phyloP scores from a whole-genome alignment of 768 basidiomycete species.

The Rhizopogon vinicolor region DNA sequence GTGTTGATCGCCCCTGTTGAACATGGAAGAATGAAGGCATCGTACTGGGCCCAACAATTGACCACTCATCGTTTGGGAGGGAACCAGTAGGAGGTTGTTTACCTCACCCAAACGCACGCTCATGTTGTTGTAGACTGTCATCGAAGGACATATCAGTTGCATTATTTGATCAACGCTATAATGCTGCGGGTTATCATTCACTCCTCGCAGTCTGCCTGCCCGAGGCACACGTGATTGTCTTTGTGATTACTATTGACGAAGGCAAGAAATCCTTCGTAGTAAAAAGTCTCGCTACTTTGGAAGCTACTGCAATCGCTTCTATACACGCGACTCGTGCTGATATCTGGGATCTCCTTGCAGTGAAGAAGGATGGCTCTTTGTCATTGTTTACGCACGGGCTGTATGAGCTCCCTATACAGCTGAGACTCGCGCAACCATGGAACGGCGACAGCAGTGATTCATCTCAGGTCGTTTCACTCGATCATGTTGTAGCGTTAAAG shows the following conservation, averaged over 20 bases:
- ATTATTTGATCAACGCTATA: slow-evolving; percentile 62
- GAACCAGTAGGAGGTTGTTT: slow-evolving; percentile 42
- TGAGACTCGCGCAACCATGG: slow-evolving; percentile 16
- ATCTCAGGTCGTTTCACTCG: slow-evolving; percentile 10
- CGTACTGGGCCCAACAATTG: slow-evolving; percentile 70
- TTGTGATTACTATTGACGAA: slow-evolving; percentile 40
- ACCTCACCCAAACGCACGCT: background rate
- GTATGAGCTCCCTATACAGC: slow-evolving; percentile 34
- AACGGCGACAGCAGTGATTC: slow-evolving; percentile 1
- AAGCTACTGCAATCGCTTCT: slow-evolving; percentile 50
- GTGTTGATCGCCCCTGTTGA: slow-evolving; percentile 37
- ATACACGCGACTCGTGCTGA: slow-evolving; percentile 58
- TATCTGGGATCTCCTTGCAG: slow-evolving; percentile 65
- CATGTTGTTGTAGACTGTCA: slow-evolving; percentile 4
- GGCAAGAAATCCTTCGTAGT: slow-evolving; percentile 38
- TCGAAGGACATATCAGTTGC: slow-evolving; percentile 41
- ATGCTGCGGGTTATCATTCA: slow-evolving; percentile 47
- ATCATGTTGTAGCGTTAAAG: slow-evolving; percentile 38
- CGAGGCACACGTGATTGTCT: slow-evolving; percentile 39
- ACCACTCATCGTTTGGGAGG: slow-evolving; percentile 41
- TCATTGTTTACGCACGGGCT: slow-evolving; percentile 60
- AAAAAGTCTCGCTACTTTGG: slow-evolving; percentile 29
- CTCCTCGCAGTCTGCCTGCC: slow-evolving; percentile 56
- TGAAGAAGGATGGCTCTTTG: slow-evolving; percentile 53
- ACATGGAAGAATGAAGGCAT: slow-evolving; percentile 62